phyloP scores from a whole-genome alignment of 176 grass and related monocot species.

The Calamus simplicifolius region DNA sequence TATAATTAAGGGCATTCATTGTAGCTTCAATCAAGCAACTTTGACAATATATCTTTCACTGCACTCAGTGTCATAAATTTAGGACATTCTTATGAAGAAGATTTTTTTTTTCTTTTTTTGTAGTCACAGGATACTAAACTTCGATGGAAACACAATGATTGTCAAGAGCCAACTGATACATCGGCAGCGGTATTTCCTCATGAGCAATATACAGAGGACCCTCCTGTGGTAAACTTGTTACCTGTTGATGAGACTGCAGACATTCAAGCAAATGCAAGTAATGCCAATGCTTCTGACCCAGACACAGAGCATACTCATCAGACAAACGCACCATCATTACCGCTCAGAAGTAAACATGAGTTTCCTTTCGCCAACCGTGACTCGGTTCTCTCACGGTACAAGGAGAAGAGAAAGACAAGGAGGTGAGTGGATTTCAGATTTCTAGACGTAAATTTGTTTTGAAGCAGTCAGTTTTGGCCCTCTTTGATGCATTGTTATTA shows the following conservation, averaged over 20 bases:
- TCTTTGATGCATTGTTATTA: too few species aligned
- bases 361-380: slow-evolving; percentile 46
- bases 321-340: slow-evolving; percentile 26
- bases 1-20: too few species aligned
- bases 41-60: too few species aligned
- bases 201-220: slow-evolving; percentile 16
- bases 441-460: too few species aligned
- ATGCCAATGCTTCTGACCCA: not conserved
- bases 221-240: slow-evolving; percentile 29
- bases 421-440: slow-evolving; percentile 30
- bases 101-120: not conserved
- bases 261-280: slow-evolving; percentile 25
- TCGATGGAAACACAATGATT: slow-evolving; percentile 16
- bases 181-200: slow-evolving; percentile 29
- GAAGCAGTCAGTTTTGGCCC: too few species aligned
- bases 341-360: slow-evolving; percentile 31
- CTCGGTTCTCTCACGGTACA: slow-evolving; percentile 70
- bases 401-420: slow-evolving; percentile 92
- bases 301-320: not conserved
- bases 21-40: too few species aligned
- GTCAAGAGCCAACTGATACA: slow-evolving; percentile 5
- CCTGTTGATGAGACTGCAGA: slow-evolving; percentile 36
- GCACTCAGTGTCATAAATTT: too few species aligned
- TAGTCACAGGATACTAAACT: not conserved
- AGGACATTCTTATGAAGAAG: too few species aligned